Evolutionary conservation across 2,329 filamentous ascomycete genomes (phyloP), one percentile per base, ranked within the genome.

Genomic region (Chaetomium globosum): DNA sequence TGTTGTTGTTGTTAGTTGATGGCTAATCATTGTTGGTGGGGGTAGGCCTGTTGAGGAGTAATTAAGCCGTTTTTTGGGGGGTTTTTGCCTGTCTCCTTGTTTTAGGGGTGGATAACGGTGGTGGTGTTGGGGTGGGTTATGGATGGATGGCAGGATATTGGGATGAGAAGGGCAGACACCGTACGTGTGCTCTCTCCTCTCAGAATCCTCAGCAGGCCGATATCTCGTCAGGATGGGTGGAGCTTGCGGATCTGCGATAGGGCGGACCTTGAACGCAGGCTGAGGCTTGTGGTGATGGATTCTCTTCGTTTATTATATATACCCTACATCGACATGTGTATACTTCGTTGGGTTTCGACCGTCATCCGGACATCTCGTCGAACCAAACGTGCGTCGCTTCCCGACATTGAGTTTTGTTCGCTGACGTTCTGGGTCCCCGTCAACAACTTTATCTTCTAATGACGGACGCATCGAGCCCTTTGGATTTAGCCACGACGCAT

Each of bases 11-110:
- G 2, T 33, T 33, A 9, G 36, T 1, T 23, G 7, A 23, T 23
- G 21, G 21, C 13, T 33, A 16, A 9, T 4, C 31, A 1, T 23
- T 7, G 54, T n/a, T 28, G 8, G 1, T 39, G 13, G 8, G 1
- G 31, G 13, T 28, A 68, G 67, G 49, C 65, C 67, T n/a, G 21
- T 62, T 68, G 7, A 57, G 67, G 33, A 68, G 28, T 10, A 53
- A 36, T 46, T 68, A n/a, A 54, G 21, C 4, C 0, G 21, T 33
- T 12, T 19, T 55, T 36, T 26, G 26, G 26, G 2, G 26, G 51
- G 12, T 16, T 28, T n/a, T 13, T 30, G 51, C 4, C 5, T 16
- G 31, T 26, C 5, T 12, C 19, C 2, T 21, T 26, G 21, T 6
- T 4, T 6, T 2, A 30, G 8, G 21, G 26, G 48, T 12, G 23